Conservation (phyloP, 2,329 filamentous ascomycete genomes). For the Aspergillus neoniger region DNA sequence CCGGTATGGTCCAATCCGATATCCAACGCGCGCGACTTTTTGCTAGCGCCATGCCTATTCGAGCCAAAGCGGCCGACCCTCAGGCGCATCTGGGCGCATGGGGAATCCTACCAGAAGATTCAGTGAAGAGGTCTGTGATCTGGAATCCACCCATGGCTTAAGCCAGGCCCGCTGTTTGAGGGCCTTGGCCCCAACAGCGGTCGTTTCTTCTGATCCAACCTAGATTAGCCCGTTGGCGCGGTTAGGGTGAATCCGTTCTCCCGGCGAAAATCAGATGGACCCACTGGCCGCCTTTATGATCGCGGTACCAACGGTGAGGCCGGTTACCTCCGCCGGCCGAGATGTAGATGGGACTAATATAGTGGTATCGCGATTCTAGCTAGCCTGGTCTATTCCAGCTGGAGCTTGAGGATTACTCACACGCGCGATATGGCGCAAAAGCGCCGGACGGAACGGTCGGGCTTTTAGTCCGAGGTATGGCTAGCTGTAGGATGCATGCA, state of each 20-base stretch:
- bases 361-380: neutral
- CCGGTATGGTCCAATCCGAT: neutral
- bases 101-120: neutral
- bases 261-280: neutral
- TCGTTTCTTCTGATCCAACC: neutral
- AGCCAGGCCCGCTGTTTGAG: neutral
- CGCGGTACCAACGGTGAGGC: neutral
- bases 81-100: neutral
- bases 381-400: neutral
- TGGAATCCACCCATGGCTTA: neutral
- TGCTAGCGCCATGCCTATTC: conserved; percentile 1
- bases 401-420: neutral
- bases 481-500: neutral
- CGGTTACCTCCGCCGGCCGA: conserved; percentile 1
- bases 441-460: neutral
- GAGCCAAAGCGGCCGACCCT: neutral
- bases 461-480: neutral
- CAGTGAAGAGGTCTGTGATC: neutral
- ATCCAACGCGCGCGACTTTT: neutral
- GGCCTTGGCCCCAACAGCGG: neutral
- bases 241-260: neutral
- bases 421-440: neutral
- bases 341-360: neutral
- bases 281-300: neutral
- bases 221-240: neutral